These are phyloP conservation scores for Ilyonectria destructans DNA, from an alignment of 2,329 filamentous ascomycete species.

Conservation along the genomic window DNA sequence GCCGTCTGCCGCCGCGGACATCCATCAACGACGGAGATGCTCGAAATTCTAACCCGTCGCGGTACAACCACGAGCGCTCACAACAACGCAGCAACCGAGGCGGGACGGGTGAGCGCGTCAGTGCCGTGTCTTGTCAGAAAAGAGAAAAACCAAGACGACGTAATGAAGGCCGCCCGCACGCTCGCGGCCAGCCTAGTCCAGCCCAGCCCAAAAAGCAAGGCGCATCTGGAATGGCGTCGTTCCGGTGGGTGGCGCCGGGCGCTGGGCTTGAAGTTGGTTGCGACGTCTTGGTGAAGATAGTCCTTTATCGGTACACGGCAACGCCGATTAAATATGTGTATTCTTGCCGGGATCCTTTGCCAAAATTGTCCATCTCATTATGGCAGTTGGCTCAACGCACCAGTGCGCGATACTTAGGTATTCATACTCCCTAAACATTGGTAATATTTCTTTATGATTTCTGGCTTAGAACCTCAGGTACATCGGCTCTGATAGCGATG, in stretches of 20 bases:
- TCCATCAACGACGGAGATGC: background rate
- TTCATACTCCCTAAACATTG: too few species aligned
- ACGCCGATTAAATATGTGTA: background rate
- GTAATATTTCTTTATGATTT: too few species aligned
- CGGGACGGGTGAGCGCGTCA: background rate
- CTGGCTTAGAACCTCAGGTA: too few species aligned
- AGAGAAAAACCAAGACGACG: constrained; percentile 3
- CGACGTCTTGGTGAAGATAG: background rate
- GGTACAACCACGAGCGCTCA: background rate
- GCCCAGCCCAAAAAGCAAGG: constrained; percentile 27
- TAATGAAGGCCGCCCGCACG: constrained; percentile 18
- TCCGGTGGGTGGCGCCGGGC: background rate
- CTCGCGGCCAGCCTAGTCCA: constrained; percentile 15
- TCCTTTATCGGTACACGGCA: background rate
- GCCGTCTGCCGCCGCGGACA: background rate
- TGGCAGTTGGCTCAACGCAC: too few species aligned
- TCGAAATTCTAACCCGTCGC: background rate
- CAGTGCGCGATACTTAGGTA: too few species aligned
- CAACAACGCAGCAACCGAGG: background rate
- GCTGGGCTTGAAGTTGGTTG: constrained; percentile 1
- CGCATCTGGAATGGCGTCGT: constrained; percentile 2
- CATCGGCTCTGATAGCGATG: too few species aligned
- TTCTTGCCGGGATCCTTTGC: too few species aligned
- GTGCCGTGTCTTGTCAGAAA: constrained; percentile 18
- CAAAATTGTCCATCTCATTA: too few species aligned